Conservation (phyloP, 257 asterid genomes). For the Coffea eugenioides region DNA sequence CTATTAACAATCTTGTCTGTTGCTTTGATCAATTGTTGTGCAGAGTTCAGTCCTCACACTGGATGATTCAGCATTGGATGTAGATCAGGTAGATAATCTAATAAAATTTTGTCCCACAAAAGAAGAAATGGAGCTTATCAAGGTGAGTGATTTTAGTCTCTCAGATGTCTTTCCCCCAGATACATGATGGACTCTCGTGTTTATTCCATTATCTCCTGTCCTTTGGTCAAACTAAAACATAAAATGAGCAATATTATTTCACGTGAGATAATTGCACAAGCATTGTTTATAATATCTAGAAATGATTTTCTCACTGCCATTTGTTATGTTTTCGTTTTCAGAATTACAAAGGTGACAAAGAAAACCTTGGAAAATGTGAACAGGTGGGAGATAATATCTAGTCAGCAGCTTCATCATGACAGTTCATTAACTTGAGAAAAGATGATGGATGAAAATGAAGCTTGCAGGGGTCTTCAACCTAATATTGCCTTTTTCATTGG, state of each 20-base stretch:
- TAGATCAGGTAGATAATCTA: slow-evolving; percentile 85
- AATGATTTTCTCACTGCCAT: slow-evolving; percentile 18
- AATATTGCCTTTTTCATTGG: too few species aligned
- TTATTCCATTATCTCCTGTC: background rate
- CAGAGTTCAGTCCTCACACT: slow-evolving; percentile 78
- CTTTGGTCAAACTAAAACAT: background rate
- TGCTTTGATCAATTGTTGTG: background rate
- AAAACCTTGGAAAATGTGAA: slow-evolving; percentile 85
- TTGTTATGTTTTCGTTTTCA: slow-evolving; percentile 31
- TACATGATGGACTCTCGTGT: background rate
- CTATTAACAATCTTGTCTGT: background rate
- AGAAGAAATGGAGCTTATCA: slow-evolving; percentile 79
- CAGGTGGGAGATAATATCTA: slow-evolving; percentile 43
- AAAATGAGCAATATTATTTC: background rate
- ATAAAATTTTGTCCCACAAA: slow-evolving; percentile 89
- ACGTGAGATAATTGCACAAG: background rate
- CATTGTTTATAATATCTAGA: slow-evolving; percentile 1
- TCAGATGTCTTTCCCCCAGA: background rate
- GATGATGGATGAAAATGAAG: slow-evolving; percentile 9
- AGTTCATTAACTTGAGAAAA: background rate
- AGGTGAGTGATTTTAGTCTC: slow-evolving; percentile 34
- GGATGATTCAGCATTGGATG: slow-evolving; percentile 75
- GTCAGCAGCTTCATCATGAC: background rate
- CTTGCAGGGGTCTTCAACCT: background rate
- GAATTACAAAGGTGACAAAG: slow-evolving; percentile 74